Base-by-base conservation (phyloP, 371 early-diverging fungal genomes). In the Blakeslea trispora region DNA sequence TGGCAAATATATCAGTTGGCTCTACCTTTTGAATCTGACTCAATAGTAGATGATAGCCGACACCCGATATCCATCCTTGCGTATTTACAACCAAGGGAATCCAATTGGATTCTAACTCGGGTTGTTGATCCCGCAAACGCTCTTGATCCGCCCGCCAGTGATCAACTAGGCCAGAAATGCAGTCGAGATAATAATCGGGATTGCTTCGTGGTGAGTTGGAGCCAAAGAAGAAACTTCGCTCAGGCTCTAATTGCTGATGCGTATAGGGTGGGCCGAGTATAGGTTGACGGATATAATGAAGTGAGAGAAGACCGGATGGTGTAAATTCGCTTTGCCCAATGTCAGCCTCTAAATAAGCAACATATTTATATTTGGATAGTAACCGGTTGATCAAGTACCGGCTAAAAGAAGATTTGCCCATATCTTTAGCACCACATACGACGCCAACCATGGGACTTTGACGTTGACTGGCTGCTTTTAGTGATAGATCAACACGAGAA, bases 241-340 rank as follows among this genome's bases (percentile, higher is more conserved):
- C 73, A 0, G 91, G 83, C 24, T 62, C 59, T 0, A 70, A 22
- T 40, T 78, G 73, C 13, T 84, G 75, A 53, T 91, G 90, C 1
- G 91, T 87, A 68, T 85, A 93, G 19, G 92, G 79, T 10, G 92
- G 89, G 8, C 91, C 89, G 39, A 91, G 59, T n/a, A 91, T 55
- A 10, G 91, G 91, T 1, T 68, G 53, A 2, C 69, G 65, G 5
- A 92, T 43, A 34, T 88, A 59, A 65, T 90, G 85, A 10, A 94
- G 76, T 0, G 92, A 85, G 3, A 90, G 68, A 37, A 87, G 69
- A 1, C 92, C 92, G 1, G 81, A 45, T 18, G 91, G 87, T 0
- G 90, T 84, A 53, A 91, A 87, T 65, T 91, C 92, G 7, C 87
- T 78, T 58, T 94, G 94, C 3, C 94, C 94, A 18, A 90, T 52